Percentiles rank a stretch among this genome's conserved stretches.
Evolutionary conservation across 768 basidiomycete species (phyloP).

Genomic region (Tephrocybe sp.): DNA sequence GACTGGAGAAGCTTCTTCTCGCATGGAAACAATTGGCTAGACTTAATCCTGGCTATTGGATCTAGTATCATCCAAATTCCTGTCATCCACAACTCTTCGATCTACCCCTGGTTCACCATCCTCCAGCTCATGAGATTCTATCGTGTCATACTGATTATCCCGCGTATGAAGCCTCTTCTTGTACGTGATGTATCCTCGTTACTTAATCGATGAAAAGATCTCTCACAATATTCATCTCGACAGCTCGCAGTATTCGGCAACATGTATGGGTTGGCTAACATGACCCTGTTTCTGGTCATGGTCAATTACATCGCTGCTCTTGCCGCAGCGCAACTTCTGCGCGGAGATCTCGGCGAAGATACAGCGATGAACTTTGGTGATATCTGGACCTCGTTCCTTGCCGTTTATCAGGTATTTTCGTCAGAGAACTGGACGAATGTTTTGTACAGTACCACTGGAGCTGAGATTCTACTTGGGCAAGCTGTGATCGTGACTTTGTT

Average conservation of each 20-base stretch:
- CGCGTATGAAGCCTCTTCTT: constrained; percentile 86
- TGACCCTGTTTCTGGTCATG: constrained; percentile 86
- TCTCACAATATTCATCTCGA: not conserved
- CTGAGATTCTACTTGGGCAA: constrained; percentile 69
- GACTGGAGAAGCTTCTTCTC: constrained; percentile 81
- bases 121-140: constrained; percentile 90
- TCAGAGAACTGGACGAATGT: constrained; percentile 94
- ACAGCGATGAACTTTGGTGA: constrained; percentile 74
- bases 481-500: constrained; percentile 71
- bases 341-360: constrained; percentile 68
- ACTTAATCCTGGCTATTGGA: constrained; percentile 71
- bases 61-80: constrained; percentile 87
- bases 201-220: not conserved
- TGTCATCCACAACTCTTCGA: constrained; percentile 54
- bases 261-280: constrained; percentile 87
- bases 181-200: constrained; percentile 41
- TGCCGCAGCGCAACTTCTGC: constrained; percentile 79
- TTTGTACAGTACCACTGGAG: constrained; percentile 58
- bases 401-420: constrained; percentile 86
- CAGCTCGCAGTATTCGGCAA: constrained; percentile 91
- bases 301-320: constrained; percentile 87
- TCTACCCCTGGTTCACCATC: constrained; percentile 89
- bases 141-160: constrained; percentile 86
- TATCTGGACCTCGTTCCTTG: constrained; percentile 83
- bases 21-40: constrained; percentile 69